Percentiles rank a stretch among this genome's conserved stretches.
Evolutionary conservation across 1,284 basidiomycete species (phyloP).

Genomic region (Golubevia sp.): DNA sequence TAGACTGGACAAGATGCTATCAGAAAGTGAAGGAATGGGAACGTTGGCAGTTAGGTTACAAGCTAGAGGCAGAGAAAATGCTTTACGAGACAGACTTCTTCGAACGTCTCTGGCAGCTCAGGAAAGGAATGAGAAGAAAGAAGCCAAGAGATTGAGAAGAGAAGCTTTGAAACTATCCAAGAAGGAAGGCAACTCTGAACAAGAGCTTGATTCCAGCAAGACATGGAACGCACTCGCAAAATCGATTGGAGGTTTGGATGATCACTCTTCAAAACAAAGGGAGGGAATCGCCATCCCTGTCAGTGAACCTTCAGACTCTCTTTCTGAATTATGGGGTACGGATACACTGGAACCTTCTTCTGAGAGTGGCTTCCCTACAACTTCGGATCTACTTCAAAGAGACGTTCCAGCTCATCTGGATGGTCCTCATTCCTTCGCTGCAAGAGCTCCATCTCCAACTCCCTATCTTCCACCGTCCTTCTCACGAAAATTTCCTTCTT

Average conservation of each 20-base stretch:
- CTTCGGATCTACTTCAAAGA: not conserved
- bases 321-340: not conserved
- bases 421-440: not conserved
- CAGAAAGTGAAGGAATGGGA: not conserved
- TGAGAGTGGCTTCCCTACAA: not conserved
- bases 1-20: not conserved
- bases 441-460: not conserved
- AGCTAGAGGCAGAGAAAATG: not conserved
- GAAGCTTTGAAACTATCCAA: not conserved
- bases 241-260: no score
- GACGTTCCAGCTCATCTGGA: not conserved
- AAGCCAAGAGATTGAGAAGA: not conserved
- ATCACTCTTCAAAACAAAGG: not conserved
- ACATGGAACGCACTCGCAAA: no score
- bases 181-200: not conserved
- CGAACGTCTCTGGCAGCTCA: no score
- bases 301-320: not conserved
- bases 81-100: no score
- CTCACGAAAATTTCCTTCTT: not conserved
- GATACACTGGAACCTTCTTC: not conserved
- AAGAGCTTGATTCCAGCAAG: no score
- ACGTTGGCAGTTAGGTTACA: not conserved
- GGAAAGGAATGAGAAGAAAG: not conserved
- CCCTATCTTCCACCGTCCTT: not conserved
- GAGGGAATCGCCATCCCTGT: not conserved